Evolutionary conservation across 768 basidiomycete genomes (phyloP).

Genomic region (Candolleomyces eurysporus): DNA sequence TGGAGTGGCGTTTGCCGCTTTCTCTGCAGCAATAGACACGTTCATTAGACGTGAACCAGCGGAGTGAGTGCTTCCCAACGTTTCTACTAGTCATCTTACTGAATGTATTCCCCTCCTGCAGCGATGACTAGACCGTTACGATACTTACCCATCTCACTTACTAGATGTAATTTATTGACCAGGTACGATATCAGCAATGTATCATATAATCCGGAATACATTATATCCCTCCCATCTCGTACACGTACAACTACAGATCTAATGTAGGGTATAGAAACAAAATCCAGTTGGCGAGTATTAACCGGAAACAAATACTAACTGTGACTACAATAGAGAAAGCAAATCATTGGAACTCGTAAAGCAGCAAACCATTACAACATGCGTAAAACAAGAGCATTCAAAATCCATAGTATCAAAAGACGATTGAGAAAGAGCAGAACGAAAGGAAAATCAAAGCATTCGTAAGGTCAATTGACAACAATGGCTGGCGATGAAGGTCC

Average conservation of each 20-base stretch:
- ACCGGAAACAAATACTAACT: not conserved
- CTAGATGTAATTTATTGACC: conserved; percentile 1
- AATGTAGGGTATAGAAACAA: not conserved
- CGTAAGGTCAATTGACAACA: not conserved
- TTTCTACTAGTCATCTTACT: not conserved
- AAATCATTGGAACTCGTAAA: not conserved
- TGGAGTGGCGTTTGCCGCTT: conserved; percentile 88
- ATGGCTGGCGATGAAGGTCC: not conserved
- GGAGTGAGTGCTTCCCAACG: conserved; percentile 40
- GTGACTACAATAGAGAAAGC: not conserved
- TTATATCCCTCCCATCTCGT: conserved; percentile 2
- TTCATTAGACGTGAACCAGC: conserved; percentile 79
- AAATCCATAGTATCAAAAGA: not conserved
- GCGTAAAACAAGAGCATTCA: not conserved
- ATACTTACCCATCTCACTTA: not conserved
- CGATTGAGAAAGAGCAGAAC: not conserved
- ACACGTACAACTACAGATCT: not conserved
- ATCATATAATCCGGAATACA: conserved; percentile 6
- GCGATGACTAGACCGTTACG: conserved; percentile 4
- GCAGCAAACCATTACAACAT: not conserved
- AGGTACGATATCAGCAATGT: not conserved
- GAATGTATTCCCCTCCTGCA: not conserved
- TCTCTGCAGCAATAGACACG: conserved; percentile 87
- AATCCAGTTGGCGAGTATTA: not conserved
- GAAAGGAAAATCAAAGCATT: not conserved